Conservation (phyloP, 78 protist species). For the Planoprotostelium fungivorum region DNA sequence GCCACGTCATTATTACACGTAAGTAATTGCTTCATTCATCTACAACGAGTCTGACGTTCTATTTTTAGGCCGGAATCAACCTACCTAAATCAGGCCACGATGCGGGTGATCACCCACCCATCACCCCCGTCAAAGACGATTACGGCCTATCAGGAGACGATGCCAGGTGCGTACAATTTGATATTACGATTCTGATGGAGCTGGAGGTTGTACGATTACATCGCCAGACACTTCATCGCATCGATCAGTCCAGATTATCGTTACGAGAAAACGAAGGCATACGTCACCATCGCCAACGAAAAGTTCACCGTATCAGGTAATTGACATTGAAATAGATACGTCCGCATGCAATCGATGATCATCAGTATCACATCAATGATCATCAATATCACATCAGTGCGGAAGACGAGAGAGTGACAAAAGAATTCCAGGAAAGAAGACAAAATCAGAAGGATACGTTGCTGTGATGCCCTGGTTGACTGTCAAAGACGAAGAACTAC, state of each 20-base stretch:
- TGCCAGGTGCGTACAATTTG: neutral
- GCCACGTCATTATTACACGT: neutral
- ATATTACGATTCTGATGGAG: too few species aligned
- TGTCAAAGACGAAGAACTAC: neutral
- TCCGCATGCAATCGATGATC: too few species aligned
- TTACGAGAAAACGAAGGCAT: neutral
- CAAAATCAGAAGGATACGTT: neutral
- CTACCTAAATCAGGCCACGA: neutral
- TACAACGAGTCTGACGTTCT: neutral
- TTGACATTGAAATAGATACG: neutral
- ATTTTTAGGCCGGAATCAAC: neutral
- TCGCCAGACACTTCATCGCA: conserved; percentile 52
- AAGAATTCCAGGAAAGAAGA: neutral
- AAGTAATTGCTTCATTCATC: neutral
- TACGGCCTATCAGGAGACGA: neutral
- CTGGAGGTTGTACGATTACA: conserved; percentile 53
- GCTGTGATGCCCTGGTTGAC: conserved; percentile 9
- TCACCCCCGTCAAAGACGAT: neutral
- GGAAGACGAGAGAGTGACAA: too few species aligned
- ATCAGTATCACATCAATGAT: too few species aligned
- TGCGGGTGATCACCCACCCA: conserved; percentile 12
- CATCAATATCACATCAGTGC: too few species aligned
- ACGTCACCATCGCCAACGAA: conserved; percentile 7
- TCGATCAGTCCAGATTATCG: conserved; percentile 19
- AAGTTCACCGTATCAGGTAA: neutral